Percentiles rank a stretch among this genome's conserved stretches.
phyloP scores from a whole-genome alignment of 352 stramenopile genomes.

The Blastocystis sp. region DNA sequence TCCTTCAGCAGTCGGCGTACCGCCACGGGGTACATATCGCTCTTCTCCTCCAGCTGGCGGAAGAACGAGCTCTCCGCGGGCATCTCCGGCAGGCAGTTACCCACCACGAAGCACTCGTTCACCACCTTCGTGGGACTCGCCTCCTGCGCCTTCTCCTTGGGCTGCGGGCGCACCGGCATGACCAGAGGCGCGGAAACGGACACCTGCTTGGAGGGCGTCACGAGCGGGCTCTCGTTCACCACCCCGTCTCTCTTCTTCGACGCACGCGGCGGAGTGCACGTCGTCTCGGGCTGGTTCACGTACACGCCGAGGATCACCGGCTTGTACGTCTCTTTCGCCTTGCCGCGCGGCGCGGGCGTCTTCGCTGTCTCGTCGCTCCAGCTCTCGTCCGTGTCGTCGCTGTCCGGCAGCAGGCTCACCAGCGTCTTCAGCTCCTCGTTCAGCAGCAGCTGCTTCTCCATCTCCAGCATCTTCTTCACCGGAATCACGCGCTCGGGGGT shows the following conservation, averaged over 20 bases:
- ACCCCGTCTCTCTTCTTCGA: background rate
- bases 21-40: background rate
- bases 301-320: background rate
- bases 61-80: background rate
- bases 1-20: conserved; percentile 12
- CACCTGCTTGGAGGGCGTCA: background rate
- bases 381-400: conserved; percentile 4
- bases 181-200: background rate
- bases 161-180: background rate
- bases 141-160: background rate
- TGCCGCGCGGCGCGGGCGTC: background rate
- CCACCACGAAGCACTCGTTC: background rate
- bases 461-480: background rate
- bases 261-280: background rate
- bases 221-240: background rate
- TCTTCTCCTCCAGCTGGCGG: background rate
- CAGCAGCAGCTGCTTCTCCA: background rate
- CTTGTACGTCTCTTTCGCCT: background rate
- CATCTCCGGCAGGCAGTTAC: background rate
- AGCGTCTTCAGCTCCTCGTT: background rate
- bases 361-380: background rate
- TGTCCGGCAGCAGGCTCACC: background rate
- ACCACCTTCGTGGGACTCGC: conserved; percentile 46
- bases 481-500: background rate
- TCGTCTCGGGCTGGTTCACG: background rate